Conservation (phyloP, 768 basidiomycete genomes). For the Suillus decipiens region DNA sequence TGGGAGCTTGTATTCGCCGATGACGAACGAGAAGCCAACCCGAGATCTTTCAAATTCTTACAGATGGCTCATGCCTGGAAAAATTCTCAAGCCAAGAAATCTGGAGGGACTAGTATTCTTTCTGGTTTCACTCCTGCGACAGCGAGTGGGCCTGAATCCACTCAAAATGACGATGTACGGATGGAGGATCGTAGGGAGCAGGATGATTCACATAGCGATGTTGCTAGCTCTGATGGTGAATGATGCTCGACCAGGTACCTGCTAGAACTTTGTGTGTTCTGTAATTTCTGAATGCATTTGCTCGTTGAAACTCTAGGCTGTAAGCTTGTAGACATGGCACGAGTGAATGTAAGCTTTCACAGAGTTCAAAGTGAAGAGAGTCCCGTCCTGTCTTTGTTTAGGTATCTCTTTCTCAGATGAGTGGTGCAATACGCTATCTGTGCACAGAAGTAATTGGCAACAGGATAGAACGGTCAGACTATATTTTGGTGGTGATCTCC, state of each 20-base stretch:
- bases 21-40: slow-evolving; percentile 92
- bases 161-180: slow-evolving; percentile 21
- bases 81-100: slow-evolving; percentile 47
- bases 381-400: too few species aligned
- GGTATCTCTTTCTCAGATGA: too few species aligned
- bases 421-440: too few species aligned
- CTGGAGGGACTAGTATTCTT: slow-evolving; percentile 35
- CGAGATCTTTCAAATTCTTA: slow-evolving; percentile 92
- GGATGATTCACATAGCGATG: slow-evolving; percentile 48
- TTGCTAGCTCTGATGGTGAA: slow-evolving; percentile 55
- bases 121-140: slow-evolving; percentile 53
- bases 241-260: slow-evolving; percentile 13
- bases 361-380: too few species aligned
- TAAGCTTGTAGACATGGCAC: neutral
- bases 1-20: slow-evolving; percentile 96
- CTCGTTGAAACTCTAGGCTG: neutral
- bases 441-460: too few species aligned
- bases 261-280: slow-evolving; percentile 1
- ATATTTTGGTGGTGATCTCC: too few species aligned
- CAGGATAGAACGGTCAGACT: too few species aligned
- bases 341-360: too few species aligned
- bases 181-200: slow-evolving; percentile 26
- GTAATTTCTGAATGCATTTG: slow-evolving; percentile 8
- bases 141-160: slow-evolving; percentile 11
- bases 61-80: slow-evolving; percentile 96